Base-by-base conservation (phyloP, 2,329 filamentous ascomycete species). In the Monosporascus ibericus region DNA sequence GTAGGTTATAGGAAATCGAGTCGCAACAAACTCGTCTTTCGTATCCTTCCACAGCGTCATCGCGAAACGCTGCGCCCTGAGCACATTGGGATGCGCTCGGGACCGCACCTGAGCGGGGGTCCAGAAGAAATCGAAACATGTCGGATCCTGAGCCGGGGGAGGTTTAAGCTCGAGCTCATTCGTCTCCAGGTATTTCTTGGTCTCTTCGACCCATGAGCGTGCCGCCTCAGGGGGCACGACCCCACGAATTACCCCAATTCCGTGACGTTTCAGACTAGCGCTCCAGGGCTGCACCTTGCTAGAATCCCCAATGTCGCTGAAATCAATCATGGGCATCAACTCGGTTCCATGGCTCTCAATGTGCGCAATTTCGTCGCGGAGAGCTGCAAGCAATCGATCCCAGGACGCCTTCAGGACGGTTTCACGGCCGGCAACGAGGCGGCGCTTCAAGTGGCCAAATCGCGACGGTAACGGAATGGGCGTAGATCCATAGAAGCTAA, bases 101-200 rank as follows among this genome's bases (percentile, higher is more conserved):
- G 84, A 82, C 60, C 80, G 78, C 51, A 86, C 78, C 68, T 89
- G 86, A 1, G 84, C 80, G 0, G 84, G 84, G 5, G 85, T 85
- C 86, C 85, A 88, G 70, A 87, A 88, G 61, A 88, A 79, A 67
- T 88, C 85, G 68, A 85, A 88, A 49, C 87, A 87, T 1, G 85
- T 82, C 5, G 85, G 85, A 40, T 85, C 81, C 59, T 83, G 79
- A 0, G 76, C 73, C 0, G 79, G 78, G 27, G 84, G 84, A 47
- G 76, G 78, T 65, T 74, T 77, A 60, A 75, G 73, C 52, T 72
- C 67, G 55, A 75, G 73, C 53, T 72, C 67, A 55, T 73, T 70
- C 20, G 74, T 75, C 49, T 75, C 70, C 44, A 84, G 75, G 63
- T 88, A 88, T 42, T 77, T 72, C 57, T 79, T 75, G 11, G 82